Evolutionary conservation across 2,329 filamentous ascomycete genomes (phyloP), one percentile per base, ranked within the genome.

Genomic region (Clarireedia monteithiana): DNA sequence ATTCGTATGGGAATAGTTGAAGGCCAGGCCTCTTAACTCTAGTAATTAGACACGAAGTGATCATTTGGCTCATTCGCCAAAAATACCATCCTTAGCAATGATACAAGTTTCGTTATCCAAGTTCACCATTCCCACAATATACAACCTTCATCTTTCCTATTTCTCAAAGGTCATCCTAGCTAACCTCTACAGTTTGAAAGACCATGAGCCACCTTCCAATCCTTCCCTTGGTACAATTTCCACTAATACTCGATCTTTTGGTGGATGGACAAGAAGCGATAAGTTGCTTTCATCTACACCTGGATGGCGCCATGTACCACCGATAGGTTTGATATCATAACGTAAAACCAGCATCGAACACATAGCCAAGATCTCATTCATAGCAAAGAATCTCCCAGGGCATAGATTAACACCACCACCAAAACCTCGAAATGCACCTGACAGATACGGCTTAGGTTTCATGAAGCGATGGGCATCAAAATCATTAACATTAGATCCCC

Each of bases 391-490:
- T 23, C 48, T 50, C 14, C 48, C 48, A 6, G 48, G 17, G 15
- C 48, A 50, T n/a, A 50, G 6, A 50, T 50, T 50, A 15, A 50
- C 7, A 10, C 48, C 48, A 15, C 48, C 48, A 36, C 48, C 48
- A 40, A 50, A 50, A 15, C 17, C 27, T 26, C 48, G 34, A 23
- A 50, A 50, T 24, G 48, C 48, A 15, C 30, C 48, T 39, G 48
- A 34, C 5, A 15, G 26, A 36, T 40, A 23, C 9, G 12, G 26
- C n/a, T 50, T 40, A 24, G 23, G 39, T 17, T 51, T 44, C 38
- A 23, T 51, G n/a, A 51, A 51, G 17, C 38, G 15, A 27, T 40
- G 24, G 20, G 38, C 36, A 30, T 44, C 24, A 20, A 51, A 44
- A 9, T 23, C 12, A 26, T 44, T 5, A 27, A 44, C 39, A n/a